Evolutionary conservation across 2,329 filamentous ascomycete species (phyloP), one percentile per base, ranked within the genome.

Genomic region (Lachnellula hyalina): DNA sequence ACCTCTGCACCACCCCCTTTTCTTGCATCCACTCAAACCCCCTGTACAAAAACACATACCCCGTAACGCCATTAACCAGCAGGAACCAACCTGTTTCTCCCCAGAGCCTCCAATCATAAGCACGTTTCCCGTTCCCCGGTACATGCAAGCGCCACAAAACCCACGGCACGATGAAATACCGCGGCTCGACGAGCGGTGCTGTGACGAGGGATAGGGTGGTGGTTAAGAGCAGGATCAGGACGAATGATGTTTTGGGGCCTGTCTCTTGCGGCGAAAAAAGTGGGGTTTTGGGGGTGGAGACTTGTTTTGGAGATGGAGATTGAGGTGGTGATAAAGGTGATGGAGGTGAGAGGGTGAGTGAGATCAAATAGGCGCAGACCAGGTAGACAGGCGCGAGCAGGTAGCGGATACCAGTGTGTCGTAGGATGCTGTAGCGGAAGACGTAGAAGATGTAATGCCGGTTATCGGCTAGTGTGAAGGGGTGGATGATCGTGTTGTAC

Each of bases 361-460:
- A 85, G 34, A 82, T 80, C 12, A 86, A 72, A 81, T 85, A 93
- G 7, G 80, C 85, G 64, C 83, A 86, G 15, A 83, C 11, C 2
- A 87, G 79, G 71, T 99, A 97, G 1, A 86, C 74, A 0, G 85
- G 77, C 0, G 86, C 80, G 1, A 88, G 84, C 0, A 79, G 71
- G 63, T 90, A 91, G 36, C 85, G 85, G 50, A 90, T 72, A 17
- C 75, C 72, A 1, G 77, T 75, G 42, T 89, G 81, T 5, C 78
- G 79, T 2, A 87, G 80, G 38, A 97, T 85, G 5, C 87, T 85
- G 65, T 91, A 84, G 1, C 91, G 85, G 76, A 99, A 99, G 57
- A 96, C 77, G 73, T 99, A 99, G 72, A 99, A 99, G 70, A 96
- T 87, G 74, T 96, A 99, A 71, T 99, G 94, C 2, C 94, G 80